phyloP scores from a whole-genome alignment of 2,329 filamentous ascomycete species.

The Calonectria honghensis region DNA sequence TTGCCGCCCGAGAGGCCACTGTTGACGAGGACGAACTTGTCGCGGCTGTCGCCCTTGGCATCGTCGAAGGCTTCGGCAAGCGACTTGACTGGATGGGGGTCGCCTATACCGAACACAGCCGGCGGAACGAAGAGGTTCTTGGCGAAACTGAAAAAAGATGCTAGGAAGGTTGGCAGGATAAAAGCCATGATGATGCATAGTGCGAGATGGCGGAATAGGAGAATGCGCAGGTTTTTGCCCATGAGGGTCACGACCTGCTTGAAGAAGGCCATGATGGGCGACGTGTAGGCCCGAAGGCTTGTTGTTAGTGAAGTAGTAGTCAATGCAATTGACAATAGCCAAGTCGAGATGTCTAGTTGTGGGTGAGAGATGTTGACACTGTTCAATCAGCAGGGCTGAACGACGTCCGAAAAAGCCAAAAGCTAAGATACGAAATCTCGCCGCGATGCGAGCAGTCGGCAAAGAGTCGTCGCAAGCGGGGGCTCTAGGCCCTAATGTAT shows the following conservation, averaged over 20 bases:
- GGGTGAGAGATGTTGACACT: background rate
- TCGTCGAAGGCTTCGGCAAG: constrained; percentile 78
- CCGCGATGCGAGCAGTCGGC: constrained; percentile 2
- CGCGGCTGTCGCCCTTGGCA: constrained; percentile 73
- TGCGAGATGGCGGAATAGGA: constrained; percentile 71
- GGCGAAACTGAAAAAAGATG: constrained; percentile 80
- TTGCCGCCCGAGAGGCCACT: constrained; percentile 81
- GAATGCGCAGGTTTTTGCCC: constrained; percentile 77
- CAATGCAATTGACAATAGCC: background rate
- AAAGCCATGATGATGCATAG: constrained; percentile 75
- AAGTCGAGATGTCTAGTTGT: background rate
- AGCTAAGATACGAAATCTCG: constrained; percentile 8
- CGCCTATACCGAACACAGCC: constrained; percentile 83
- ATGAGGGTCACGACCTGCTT: constrained; percentile 77
- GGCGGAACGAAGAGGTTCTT: constrained; percentile 90
- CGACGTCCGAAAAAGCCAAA: constrained; percentile 20
- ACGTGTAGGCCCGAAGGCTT: constrained; percentile 33
- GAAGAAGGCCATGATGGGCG: constrained; percentile 68
- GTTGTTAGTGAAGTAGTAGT: background rate
- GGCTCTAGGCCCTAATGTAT: background rate
- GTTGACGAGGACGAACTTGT: constrained; percentile 87
- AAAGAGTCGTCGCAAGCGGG: background rate
- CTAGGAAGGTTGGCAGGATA: constrained; percentile 74
- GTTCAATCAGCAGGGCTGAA: background rate
- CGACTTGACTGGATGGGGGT: constrained; percentile 75